Percentiles rank a stretch among this genome's conserved stretches.
These are phyloP conservation scores for Yamadazyma blattariae DNA, from an alignment of 1,139 yeast species.

Conservation along the genomic window DNA sequence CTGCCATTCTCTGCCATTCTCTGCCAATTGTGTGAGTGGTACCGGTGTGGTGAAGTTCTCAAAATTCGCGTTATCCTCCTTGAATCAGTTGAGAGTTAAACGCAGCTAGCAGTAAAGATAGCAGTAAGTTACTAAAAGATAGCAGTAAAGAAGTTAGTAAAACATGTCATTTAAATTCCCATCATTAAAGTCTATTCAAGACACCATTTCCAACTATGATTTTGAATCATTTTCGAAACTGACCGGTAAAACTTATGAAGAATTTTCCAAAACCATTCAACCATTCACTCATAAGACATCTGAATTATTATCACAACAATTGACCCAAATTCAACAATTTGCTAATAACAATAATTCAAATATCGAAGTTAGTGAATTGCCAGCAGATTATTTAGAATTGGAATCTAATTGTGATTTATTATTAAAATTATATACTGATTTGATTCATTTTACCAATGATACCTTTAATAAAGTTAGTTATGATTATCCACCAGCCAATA, in stretches of 20 bases:
- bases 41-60: no score
- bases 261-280: slow-evolving; percentile 38
- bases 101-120: no score
- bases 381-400: slow-evolving; percentile 65
- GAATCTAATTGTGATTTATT: slow-evolving; percentile 66
- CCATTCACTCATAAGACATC: slow-evolving; percentile 44
- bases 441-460: slow-evolving; percentile 53
- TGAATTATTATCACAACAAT: slow-evolving; percentile 36
- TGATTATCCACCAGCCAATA: slow-evolving; percentile 72
- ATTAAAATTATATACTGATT: slow-evolving; percentile 56
- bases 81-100: no score
- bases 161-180: slow-evolving; percentile 54
- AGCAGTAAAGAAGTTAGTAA: no score
- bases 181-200: slow-evolving; percentile 45
- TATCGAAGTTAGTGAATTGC: slow-evolving; percentile 59
- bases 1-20: no score
- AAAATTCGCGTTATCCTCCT: no score
- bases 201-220: slow-evolving; percentile 37
- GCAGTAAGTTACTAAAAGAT: no score
- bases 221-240: slow-evolving; percentile 42
- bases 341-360: slow-evolving; percentile 29
- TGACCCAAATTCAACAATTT: slow-evolving; percentile 44
- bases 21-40: no score
- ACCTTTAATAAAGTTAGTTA: slow-evolving; percentile 66
- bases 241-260: slow-evolving; percentile 40